Evolutionary conservation across 2,329 filamentous ascomycete genomes (phyloP).

Genomic region (Fusarium illudens): DNA sequence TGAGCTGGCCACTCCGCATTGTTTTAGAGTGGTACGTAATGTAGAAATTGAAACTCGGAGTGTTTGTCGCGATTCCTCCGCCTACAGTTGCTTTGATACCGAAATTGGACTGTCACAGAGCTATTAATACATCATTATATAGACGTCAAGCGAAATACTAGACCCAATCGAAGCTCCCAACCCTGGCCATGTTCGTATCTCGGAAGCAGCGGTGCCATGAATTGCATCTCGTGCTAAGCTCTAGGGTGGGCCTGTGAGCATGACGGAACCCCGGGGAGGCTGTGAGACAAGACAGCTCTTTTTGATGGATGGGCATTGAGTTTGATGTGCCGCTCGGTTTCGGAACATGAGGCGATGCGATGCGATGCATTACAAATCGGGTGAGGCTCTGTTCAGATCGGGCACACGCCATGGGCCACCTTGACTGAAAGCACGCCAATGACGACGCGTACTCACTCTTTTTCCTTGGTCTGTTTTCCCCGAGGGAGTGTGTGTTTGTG

Average conservation of each 20-base stretch:
- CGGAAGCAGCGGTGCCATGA: background rate
- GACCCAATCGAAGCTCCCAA: background rate
- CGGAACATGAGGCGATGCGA: background rate
- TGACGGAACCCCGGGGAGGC: background rate
- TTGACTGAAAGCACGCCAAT: conserved; percentile 16
- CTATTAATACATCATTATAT: background rate
- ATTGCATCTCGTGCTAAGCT: background rate
- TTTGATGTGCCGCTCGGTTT: background rate
- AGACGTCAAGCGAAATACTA: background rate
- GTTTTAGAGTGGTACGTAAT: background rate
- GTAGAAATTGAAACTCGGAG: background rate
- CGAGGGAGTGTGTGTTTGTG: background rate
- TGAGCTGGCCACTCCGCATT: background rate
- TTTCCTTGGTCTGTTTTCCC: background rate
- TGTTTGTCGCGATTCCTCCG: no score
- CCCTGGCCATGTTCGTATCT: background rate
- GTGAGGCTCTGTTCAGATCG: background rate
- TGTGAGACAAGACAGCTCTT: background rate
- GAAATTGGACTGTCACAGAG: background rate
- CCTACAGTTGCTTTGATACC: background rate
- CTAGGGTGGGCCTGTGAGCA: background rate
- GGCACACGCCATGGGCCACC: conserved; percentile 19
- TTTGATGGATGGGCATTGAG: background rate
- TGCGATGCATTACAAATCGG: conserved; percentile 6
- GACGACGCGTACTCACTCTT: conserved; percentile 12